These are phyloP conservation scores for Brassica rapa DNA, from an alignment of 345 rosid species.

Conservation along the genomic window DNA sequence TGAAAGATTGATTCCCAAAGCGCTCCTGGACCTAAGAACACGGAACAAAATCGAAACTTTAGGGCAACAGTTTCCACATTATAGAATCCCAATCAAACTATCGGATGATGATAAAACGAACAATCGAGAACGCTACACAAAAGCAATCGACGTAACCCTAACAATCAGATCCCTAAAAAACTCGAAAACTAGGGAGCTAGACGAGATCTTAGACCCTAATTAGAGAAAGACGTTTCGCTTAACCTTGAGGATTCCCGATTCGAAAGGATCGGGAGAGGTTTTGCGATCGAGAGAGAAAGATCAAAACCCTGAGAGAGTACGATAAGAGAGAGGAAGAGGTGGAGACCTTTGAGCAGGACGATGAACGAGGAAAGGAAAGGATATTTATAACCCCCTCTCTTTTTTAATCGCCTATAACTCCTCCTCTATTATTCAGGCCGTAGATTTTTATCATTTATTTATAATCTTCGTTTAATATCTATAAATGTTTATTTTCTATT, in stretches of 20 bases:
- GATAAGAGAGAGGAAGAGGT: constrained; percentile 12
- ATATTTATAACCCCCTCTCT: no score
- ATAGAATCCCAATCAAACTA: not conserved
- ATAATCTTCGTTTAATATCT: no score
- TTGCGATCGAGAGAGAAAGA: constrained; percentile 22
- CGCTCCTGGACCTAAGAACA: constrained; percentile 13
- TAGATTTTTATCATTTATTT: not conserved
- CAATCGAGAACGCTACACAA: constrained; percentile 3
- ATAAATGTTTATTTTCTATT: no score
- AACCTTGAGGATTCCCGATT: constrained; percentile 14
- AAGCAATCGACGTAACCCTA: constrained; percentile 36
- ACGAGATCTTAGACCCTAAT: constrained; percentile 41
- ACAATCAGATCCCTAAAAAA: not conserved
- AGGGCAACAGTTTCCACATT: not conserved
- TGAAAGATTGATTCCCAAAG: not conserved
- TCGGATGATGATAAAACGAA: not conserved
- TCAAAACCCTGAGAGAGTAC: constrained; percentile 20
- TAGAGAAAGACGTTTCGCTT: not conserved
- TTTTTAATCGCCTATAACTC: no score
- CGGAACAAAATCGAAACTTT: constrained; percentile 1
- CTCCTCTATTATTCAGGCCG: not conserved
- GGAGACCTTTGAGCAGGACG: constrained; percentile 26
- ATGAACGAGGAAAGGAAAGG: not conserved
- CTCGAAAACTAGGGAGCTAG: not conserved
- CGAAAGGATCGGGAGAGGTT: constrained; percentile 20